phyloP scores from a whole-genome alignment of 2,329 filamentous ascomycete species.

The Neofusicoccum sp. region DNA sequence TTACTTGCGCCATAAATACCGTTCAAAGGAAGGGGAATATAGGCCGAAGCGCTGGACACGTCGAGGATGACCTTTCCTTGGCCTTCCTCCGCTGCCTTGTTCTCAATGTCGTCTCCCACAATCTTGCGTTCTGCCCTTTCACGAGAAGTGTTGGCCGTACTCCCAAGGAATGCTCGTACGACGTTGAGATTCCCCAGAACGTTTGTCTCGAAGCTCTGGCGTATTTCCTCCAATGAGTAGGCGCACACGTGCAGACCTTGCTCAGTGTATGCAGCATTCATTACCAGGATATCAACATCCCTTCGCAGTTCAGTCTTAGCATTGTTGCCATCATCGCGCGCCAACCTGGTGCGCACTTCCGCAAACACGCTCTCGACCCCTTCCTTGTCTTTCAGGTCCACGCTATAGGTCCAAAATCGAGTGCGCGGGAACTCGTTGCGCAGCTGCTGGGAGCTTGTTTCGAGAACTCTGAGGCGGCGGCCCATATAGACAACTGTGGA shows the following conservation, averaged over 20 bases:
- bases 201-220: conserved; percentile 17
- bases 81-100: neutral
- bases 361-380: conserved; percentile 10
- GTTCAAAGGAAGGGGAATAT: neutral
- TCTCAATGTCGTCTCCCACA: neutral
- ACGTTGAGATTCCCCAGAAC: conserved; percentile 23
- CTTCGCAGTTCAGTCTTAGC: no score
- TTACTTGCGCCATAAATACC: conserved; percentile 22
- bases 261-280: conserved; percentile 19
- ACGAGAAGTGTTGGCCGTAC: conserved; percentile 1
- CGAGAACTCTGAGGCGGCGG: conserved; percentile 38
- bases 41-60: conserved; percentile 14
- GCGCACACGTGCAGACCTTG: neutral
- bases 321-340: neutral
- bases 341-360: conserved; percentile 16
- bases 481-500: conserved; percentile 43
- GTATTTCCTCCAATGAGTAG: conserved; percentile 12
- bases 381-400: conserved; percentile 12
- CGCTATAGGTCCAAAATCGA: conserved; percentile 17
- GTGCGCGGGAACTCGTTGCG: neutral
- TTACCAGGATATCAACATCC: conserved; percentile 22
- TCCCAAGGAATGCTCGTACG: conserved; percentile 24
- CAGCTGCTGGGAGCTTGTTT: conserved; percentile 20
- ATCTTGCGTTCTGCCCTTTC: neutral
- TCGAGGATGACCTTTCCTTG: conserved; percentile 7